Evolutionary conservation across 179 eudicot species (phyloP), one percentile per base, ranked within the genome.

Genomic region (Spinacia oleracea): DNA sequence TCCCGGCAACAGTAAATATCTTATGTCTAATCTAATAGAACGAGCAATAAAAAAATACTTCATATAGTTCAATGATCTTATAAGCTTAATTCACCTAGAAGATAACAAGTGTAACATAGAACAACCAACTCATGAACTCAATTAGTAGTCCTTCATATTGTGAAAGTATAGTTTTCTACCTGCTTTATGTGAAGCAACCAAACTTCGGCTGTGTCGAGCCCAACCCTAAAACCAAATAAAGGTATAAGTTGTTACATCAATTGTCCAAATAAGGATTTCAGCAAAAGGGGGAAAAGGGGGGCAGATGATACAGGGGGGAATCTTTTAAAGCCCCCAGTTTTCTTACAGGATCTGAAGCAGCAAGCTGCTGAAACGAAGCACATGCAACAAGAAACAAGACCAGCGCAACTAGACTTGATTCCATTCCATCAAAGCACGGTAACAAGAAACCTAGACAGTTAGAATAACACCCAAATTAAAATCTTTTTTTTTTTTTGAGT

Each of bases 111-210:
- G 40, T 38, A 38, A 38, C 40, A 38, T 38, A 6, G 40, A 38
- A 38, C 40, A 38, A 38, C 6, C 40, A 38, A 38, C 40, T 38
- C 40, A 38, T 38, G 40, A 14, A 53, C 58, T 20, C 58, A 18
- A 6, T 20, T 6, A 29, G 34, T 29, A 27, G 15, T 69, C 75
- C 31, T 12, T 70, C 1, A 21, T 65, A 18, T 18, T 32, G 16
- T 65, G 70, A 10, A 34, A 65, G 43, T 35, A 32, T 7, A 65
- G 20, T 21, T 18, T 53, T 6, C 23, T 45, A 77, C 81, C 74
- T 63, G 77, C 2, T 72, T 67, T 59, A 70, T 48, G 78, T 65
- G 81, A 78, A 77, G 74, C 75, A 73, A 73, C 75, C 78, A 81
- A 77, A 16, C 55, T 73, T 8, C 84, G 84, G 16, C 74, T 34